Evolutionary conservation across 352 stramenopile species (phyloP).

Genomic region (Phytophthora tubulina): DNA sequence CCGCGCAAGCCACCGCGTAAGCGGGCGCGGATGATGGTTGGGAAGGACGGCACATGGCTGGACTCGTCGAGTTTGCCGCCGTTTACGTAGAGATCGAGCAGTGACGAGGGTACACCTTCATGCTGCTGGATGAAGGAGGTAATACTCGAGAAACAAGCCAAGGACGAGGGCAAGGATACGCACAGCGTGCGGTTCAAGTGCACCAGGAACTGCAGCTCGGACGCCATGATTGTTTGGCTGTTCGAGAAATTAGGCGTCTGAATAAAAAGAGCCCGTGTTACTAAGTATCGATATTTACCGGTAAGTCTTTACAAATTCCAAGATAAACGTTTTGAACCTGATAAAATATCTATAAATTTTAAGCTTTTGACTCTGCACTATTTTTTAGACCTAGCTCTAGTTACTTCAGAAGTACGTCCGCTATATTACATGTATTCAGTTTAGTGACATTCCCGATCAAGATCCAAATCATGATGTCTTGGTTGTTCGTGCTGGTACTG

Average conservation of each 20-base stretch:
- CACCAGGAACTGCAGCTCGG: constrained; percentile 80
- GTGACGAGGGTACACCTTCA: constrained; percentile 51
- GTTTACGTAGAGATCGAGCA: constrained; percentile 74
- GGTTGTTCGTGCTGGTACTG: not conserved
- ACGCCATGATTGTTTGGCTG: constrained; percentile 28
- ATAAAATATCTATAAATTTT: no score
- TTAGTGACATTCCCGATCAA: not conserved
- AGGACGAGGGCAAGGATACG: constrained; percentile 58
- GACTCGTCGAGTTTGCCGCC: constrained; percentile 47
- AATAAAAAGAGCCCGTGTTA: no score
- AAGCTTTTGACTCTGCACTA: no score
- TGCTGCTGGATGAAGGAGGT: constrained; percentile 53
- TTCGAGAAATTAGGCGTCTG: no score
- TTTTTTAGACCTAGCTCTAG: no score
- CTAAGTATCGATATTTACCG: not conserved
- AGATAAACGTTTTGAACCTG: not conserved
- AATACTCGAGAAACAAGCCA: constrained; percentile 53
- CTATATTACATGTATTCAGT: not conserved
- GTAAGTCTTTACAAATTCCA: not conserved
- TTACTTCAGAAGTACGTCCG: no score
- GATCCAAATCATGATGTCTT: not conserved
- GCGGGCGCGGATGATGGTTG: constrained; percentile 68
- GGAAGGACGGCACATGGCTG: constrained; percentile 55
- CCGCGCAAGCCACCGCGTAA: constrained; percentile 72
- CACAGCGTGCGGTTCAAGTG: constrained; percentile 83